Base-by-base conservation (phyloP, 148 eudicot genomes). In the Oxyria digyna region DNA sequence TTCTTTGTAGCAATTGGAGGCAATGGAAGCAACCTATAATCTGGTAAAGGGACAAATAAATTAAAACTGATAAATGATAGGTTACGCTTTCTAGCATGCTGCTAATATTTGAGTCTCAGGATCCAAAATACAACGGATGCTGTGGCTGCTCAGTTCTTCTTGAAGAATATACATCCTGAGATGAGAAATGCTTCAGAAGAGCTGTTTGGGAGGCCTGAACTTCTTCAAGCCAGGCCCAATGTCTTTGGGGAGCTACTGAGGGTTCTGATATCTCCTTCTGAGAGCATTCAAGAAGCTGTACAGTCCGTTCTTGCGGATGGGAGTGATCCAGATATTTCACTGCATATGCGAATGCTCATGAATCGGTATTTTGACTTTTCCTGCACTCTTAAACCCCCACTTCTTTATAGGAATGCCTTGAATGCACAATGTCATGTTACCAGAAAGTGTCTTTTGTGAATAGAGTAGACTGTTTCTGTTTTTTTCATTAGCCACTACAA, bases 311-410 rank as follows among this genome's bases (percentile, higher is more conserved):
- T 92, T 50, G 70, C 74, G 49, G 79, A 77, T 35, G 85, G 81
- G 33, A 70, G 57, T 48, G 84, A 83, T 72, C 97, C 97, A 42
- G 87, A 87, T 75, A 82, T 92, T 71, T 72, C 91, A 24, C 78
- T 92, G 73, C 97, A 92, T 73, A 87, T 85, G 94, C 85, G 97
- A 69, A 92, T 92, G 97, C 87, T 92, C 73, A 87, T 81, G 93
- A 92, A 81, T 81, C 83, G 89, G 97, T 92, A 71, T 15, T 41
- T 48, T 65, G 17, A 15, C 49, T 37, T 8, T 48, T 40, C 35
- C 35, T 14, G 11, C 17, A 57, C 37, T 29, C 65, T 15, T 59
- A 31, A 31, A 59, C 18, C 52, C 23, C 31, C 35, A 31, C 20
- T 59, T 59, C 18, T 27, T 59, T 2, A 29, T 14, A 26, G 35